These are phyloP conservation scores for Phytophthora hibernalis DNA, from an alignment of 352 stramenopile species.

Conservation along the genomic window DNA sequence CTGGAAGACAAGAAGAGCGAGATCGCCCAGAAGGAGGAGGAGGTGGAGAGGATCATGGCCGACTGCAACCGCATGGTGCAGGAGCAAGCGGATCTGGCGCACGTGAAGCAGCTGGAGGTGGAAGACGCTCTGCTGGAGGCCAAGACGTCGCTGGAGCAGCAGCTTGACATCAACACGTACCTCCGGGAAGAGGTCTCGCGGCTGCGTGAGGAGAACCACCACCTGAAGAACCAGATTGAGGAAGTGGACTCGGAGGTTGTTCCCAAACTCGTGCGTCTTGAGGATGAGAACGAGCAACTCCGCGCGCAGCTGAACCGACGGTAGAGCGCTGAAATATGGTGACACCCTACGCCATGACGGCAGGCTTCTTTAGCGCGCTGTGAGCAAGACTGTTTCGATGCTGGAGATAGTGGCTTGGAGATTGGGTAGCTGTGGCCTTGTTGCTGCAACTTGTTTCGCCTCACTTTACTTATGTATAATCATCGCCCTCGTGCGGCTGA, in stretches of 20 bases:
- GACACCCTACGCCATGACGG: neutral
- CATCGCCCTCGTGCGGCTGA: slow-evolving; percentile 28
- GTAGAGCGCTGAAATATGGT: slow-evolving; percentile 25
- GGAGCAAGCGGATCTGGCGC: slow-evolving; percentile 78
- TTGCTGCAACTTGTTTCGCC: slow-evolving; percentile 4
- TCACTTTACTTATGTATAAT: slow-evolving; percentile 39
- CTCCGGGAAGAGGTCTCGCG: slow-evolving; percentile 80
- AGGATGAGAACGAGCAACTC: slow-evolving; percentile 88
- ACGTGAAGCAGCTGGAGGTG: slow-evolving; percentile 85
- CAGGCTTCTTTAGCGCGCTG: neutral
- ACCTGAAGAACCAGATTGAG: slow-evolving; percentile 88
- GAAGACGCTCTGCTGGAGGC: slow-evolving; percentile 84
- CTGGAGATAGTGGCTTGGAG: slow-evolving; percentile 7
- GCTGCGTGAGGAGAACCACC: slow-evolving; percentile 84
- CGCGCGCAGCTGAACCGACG: slow-evolving; percentile 43
- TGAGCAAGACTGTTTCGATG: slow-evolving; percentile 3
- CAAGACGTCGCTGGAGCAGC: slow-evolving; percentile 87
- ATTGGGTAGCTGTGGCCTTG: slow-evolving; percentile 4
- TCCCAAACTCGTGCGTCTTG: slow-evolving; percentile 78
- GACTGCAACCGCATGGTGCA: slow-evolving; percentile 90
- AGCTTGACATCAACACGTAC: slow-evolving; percentile 88
- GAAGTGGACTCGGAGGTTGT: slow-evolving; percentile 88
- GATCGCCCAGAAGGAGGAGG: slow-evolving; percentile 75
- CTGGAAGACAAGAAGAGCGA: slow-evolving; percentile 68
- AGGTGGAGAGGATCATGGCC: slow-evolving; percentile 83